Evolutionary conservation across 2,329 filamentous ascomycete species (phyloP), one percentile per base, ranked within the genome.

Genomic region (Madurella mycetomatis): DNA sequence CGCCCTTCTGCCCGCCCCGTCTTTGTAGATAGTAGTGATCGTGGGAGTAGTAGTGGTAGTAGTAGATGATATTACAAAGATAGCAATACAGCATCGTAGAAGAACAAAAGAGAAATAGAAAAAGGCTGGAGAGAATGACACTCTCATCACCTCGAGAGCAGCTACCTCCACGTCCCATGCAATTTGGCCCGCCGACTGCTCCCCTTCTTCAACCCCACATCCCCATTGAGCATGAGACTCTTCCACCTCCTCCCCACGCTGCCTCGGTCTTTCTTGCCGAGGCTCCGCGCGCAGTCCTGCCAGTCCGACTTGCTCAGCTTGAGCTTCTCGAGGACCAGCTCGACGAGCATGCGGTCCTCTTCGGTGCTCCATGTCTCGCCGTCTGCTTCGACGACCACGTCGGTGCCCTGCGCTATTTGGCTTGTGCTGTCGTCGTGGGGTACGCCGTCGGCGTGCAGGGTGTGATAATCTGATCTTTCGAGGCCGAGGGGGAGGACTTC

Each of bases 241-340:
- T 80, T 83, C 84, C 84, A 87, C 62, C 84, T 72, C 48, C 77
- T 73, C 41, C 78, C 79, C 44, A 85, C 73, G 55, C 76, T 80
- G 54, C 76, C 72, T 49, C 80, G 73, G 68, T 85, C 82, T 62
- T 79, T 82, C 62, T 79, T 82, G 57, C 84, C 83, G 8, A 87
- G 72, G 60, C 75, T 83, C 55, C 82, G 75, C 42, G 83, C 84
- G 67, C 83, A 86, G 65, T 87, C 83, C 55, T 85, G 81, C 84
- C 83, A 86, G 54, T 87, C 83, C 48, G 77, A 75, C 69, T 82
- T 85, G 61, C 78, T 79, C 18, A 87, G 74, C 69, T 80, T 80
- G 52, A 87, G 74, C 72, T 86, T 86, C 66, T 85, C 82, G 5
- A 87, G 73, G 40, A 87, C 82, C 16, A 87, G 75, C 69, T 86